phyloP scores from a whole-genome alignment of 106 monocot species.

The Dendrobium officinale region DNA sequence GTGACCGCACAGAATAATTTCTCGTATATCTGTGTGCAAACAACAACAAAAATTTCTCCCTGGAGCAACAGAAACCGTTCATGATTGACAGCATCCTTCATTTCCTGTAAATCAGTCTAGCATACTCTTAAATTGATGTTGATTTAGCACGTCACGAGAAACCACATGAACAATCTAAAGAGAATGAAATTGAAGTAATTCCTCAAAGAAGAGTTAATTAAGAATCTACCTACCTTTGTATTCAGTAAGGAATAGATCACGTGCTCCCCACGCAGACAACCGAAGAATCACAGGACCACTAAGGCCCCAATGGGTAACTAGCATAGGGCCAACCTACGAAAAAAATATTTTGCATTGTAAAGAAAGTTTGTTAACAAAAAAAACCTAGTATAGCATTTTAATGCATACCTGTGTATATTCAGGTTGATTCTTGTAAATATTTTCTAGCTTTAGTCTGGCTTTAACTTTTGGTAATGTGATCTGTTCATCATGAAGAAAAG shows the following conservation, averaged over 20 bases:
- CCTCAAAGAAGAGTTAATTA: background rate
- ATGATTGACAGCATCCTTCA: background rate
- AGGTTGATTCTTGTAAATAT: conserved; percentile 38
- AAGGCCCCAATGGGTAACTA: conserved; percentile 98
- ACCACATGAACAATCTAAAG: background rate
- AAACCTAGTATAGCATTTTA: conserved; percentile 5
- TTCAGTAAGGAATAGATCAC: conserved; percentile 56
- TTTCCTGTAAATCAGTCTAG: background rate
- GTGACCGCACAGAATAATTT: no score
- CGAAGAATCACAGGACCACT: conserved; percentile 95
- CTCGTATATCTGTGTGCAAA: background rate
- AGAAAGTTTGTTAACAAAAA: background rate
- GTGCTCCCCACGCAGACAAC: conserved; percentile 97
- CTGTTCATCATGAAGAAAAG: conserved; percentile 32
- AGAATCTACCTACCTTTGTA: conserved; percentile 53
- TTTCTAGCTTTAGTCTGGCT: conserved; percentile 65
- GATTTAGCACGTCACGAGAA: background rate
- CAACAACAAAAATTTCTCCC: background rate
- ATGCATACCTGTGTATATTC: conserved; percentile 63
- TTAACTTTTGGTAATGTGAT: conserved; percentile 80
- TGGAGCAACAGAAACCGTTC: background rate
- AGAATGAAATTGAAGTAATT: background rate
- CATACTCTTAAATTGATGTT: background rate
- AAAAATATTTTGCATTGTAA: background rate
- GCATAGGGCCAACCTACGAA: conserved; percentile 69